Evolutionary conservation across 2,329 filamentous ascomycete genomes (phyloP), one percentile per base, ranked within the genome.

Genomic region (Annulohypoxylon truncatum): DNA sequence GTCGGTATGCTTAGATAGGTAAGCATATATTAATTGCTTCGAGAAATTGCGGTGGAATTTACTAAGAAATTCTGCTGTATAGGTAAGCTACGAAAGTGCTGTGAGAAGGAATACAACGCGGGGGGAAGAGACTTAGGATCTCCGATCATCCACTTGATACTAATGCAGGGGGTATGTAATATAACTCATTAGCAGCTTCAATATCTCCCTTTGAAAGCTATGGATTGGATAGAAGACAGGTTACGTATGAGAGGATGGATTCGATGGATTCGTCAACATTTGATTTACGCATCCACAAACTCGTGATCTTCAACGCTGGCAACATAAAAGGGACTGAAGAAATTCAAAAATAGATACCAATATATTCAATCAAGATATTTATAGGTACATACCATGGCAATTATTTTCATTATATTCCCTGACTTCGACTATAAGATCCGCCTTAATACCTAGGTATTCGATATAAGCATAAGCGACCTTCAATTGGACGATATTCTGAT

Each of bases 91-190:
- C 9, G 18, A 22, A 20, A 12, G n/a, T 42, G 38, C 9, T 42
- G 26, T 5, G 8, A 54, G 15, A 44, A 5, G 9, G 35, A 15
- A 15, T 20, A 2, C 15, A 22, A 24, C 24, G 38, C 18, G 33
- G 50, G 50, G 48, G 9, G 18, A 28, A 26, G 5, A 8, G 35
- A 38, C 6, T 38, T 38, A 8, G n/a, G 35, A 38, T 38, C 35
- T 18, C 29, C 31, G 12, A 33, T 35, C 12, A 13, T 35, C 38
- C 13, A 7, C 48, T 9, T 38, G 9, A 24, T 29, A 40, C 24
- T 55, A 55, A 44, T 55, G 52, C 38, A 55, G 24, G 52, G 52
- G 44, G 35, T 12, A 44, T 44, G 35, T 44, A 44, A 18, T 55
- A 55, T 55, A 55, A 8, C 52, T 29, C 46, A 48, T 44, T 24